Base-by-base conservation (phyloP, 805 yeast genomes). In the Myxozyma mucilagina region DNA sequence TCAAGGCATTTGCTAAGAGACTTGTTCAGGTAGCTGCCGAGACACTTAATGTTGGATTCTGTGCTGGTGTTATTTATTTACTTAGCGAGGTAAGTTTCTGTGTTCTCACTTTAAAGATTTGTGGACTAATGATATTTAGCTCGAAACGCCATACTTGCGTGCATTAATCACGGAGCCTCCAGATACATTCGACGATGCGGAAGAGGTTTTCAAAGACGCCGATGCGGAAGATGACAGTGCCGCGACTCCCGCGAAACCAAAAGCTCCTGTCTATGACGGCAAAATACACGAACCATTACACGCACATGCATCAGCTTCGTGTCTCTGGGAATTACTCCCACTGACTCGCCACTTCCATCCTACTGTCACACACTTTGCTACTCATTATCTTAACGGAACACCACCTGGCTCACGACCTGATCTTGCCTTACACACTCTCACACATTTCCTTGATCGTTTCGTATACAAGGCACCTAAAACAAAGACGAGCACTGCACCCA, bases 361-460 rank as follows among this genome's bases (percentile, higher is more conserved):
- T 42, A 89, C 97, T 0, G 88, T 93, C 43, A 80, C 88, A 52
- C 79, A 88, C 9, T 94, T 91, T 71, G 96, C 97, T 0, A 78
- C 80, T 47, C 82, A 86, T 8, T 78, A 87, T 42, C 69, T 87
- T 10, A 82, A 79, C 10, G 82, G 76, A 18, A 69, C 71, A 35
- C 70, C 73, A 50, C 50, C 64, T 1, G 74, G 82, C 13, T 79
- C 81, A 8, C 89, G 91, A 70, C 99, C 99, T 4, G 98, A 94
- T 75, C 77, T 94, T 56, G 96, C 96, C 6, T 81, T 94, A 63
- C 93, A 85, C 75, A 86, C 97, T 0, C 79, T 94, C 65, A 80
- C 89, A 20, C 97, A 91, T 75, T 94, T 94, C 84, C 81, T 94
- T 76, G 97, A 94, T 75, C 84, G 96, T 74, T 94, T 96, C 76